These are phyloP conservation scores for Tricholoma saponaceum DNA, from an alignment of 768 basidiomycete genomes.

Conservation along the genomic window DNA sequence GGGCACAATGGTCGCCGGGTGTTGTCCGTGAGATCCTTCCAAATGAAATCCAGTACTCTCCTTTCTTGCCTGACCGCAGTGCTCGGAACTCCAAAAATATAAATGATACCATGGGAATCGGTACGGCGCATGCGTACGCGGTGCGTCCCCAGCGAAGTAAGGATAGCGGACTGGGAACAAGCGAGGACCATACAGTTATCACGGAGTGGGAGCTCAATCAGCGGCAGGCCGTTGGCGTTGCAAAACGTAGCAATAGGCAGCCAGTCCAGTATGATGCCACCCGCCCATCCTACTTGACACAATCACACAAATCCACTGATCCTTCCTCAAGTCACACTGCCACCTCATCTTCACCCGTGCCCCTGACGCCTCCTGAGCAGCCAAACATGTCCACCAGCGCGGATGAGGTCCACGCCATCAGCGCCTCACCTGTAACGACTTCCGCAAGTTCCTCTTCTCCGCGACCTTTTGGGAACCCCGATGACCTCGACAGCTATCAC, in stretches of 20 bases:
- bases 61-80: conserved; percentile 26
- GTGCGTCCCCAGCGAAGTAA: conserved; percentile 18
- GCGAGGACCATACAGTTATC: conserved; percentile 33
- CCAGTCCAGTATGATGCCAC: conserved; percentile 34
- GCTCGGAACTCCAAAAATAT: conserved; percentile 28
- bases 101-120: conserved; percentile 54
- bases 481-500: conserved; percentile 70
- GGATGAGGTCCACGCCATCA: conserved; percentile 2
- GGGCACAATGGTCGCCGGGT: conserved; percentile 45
- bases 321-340: conserved; percentile 18
- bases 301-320: conserved; percentile 12
- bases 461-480: conserved; percentile 52
- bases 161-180: conserved; percentile 47
- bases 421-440: conserved; percentile 11
- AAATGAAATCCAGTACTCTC: conserved; percentile 45
- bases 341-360: conserved; percentile 16
- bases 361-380: conserved; percentile 5
- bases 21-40: conserved; percentile 41
- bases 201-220: conserved; percentile 6
- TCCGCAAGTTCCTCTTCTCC: conserved; percentile 37
- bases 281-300: conserved; percentile 21
- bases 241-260: conserved; percentile 19
- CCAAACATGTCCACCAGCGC: conserved; percentile 1
- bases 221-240: conserved; percentile 3
- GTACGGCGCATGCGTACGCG: too few relatives aligned